Percentiles rank a stretch among this genome's conserved stretches.
Evolutionary conservation across 2,329 filamentous ascomycete species (phyloP).

Genomic region (Aquanectria penicillioides): DNA sequence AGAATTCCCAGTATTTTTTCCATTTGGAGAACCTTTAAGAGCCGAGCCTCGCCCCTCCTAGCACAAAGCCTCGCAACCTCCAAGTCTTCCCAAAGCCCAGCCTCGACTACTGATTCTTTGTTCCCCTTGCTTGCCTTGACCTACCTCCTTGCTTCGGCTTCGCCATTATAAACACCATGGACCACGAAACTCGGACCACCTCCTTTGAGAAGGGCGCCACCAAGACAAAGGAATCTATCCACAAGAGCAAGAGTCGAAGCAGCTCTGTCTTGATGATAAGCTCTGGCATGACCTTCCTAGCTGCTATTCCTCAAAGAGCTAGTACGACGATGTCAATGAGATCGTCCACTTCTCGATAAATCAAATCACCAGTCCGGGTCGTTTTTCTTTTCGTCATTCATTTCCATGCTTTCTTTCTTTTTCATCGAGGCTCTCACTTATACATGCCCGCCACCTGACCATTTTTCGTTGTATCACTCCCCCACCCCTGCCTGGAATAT

Average conservation of each 20-base stretch:
- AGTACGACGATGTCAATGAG: constrained; percentile 34
- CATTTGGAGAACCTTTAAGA: constrained; percentile 34
- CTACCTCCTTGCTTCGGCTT: constrained; percentile 2
- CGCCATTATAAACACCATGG: constrained; percentile 27
- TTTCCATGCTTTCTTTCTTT: constrained; percentile 25
- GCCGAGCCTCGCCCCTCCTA: constrained; percentile 29
- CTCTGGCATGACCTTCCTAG: constrained; percentile 42
- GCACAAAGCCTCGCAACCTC: constrained; percentile 27
- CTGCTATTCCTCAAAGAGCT: constrained; percentile 38
- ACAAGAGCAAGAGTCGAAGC: constrained; percentile 38
- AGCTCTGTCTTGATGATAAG: constrained; percentile 41
- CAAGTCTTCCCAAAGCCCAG: background rate
- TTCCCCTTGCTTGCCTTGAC: background rate
- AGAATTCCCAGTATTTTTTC: constrained; percentile 28
- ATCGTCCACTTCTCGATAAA: constrained; percentile 42
- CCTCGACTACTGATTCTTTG: constrained; percentile 10
- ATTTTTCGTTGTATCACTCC: background rate
- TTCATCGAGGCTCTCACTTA: constrained; percentile 13
- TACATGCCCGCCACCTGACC: background rate
- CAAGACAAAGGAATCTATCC: constrained; percentile 38
- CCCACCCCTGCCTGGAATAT: background rate
- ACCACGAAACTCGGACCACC: constrained; percentile 34
- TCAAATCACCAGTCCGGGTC: background rate
- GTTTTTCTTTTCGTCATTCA: constrained; percentile 28
- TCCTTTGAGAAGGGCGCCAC: constrained; percentile 40